phyloP scores from a whole-genome alignment of 2,329 filamentous ascomycete genomes.

The Botryosphaeria dothidea region DNA sequence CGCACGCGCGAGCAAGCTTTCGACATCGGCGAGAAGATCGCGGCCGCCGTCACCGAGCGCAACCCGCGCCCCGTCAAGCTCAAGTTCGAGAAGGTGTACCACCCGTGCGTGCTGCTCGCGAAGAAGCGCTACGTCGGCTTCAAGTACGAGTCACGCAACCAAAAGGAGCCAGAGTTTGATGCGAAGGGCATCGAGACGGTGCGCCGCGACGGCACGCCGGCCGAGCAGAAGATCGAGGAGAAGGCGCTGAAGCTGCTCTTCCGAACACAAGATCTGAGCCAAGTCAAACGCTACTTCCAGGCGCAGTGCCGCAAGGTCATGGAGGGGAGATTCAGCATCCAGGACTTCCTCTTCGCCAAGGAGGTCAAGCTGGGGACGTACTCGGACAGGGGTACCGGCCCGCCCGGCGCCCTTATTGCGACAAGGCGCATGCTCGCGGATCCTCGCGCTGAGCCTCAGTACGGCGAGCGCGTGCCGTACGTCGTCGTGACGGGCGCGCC shows the following conservation, averaged over 20 bases:
- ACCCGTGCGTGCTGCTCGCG: conserved; percentile 88
- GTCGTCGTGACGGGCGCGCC: conserved; percentile 89
- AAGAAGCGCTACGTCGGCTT: conserved; percentile 99
- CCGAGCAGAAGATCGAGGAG: conserved; percentile 95
- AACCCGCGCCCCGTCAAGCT: conserved; percentile 92
- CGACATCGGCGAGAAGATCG: conserved; percentile 88
- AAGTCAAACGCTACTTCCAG: conserved; percentile 89
- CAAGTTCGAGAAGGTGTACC: conserved; percentile 98
- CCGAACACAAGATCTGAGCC: conserved; percentile 81
- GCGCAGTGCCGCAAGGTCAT: conserved; percentile 90
- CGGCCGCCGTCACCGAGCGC: conserved; percentile 79
- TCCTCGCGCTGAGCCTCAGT: conserved; percentile 84
- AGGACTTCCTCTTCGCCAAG: conserved; percentile 93
- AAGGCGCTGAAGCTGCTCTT: conserved; percentile 87
- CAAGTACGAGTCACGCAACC: conserved; percentile 81
- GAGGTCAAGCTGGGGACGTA: conserved; percentile 92
- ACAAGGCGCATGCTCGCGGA: conserved; percentile 85
- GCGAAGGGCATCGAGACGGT: conserved; percentile 99
- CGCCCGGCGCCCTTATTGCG: conserved; percentile 86
- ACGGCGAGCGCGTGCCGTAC: conserved; percentile 92
- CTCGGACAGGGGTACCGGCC: conserved; percentile 74
- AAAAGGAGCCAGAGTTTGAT: conserved; percentile 84
- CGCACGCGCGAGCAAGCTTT: conserved; percentile 88
- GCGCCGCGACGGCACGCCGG: conserved; percentile 88
- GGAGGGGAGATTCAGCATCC: conserved; percentile 80